These are phyloP conservation scores for Mycosphaerella arachidis DNA, from an alignment of 2,329 filamentous ascomycete genomes.

Conservation along the genomic window DNA sequence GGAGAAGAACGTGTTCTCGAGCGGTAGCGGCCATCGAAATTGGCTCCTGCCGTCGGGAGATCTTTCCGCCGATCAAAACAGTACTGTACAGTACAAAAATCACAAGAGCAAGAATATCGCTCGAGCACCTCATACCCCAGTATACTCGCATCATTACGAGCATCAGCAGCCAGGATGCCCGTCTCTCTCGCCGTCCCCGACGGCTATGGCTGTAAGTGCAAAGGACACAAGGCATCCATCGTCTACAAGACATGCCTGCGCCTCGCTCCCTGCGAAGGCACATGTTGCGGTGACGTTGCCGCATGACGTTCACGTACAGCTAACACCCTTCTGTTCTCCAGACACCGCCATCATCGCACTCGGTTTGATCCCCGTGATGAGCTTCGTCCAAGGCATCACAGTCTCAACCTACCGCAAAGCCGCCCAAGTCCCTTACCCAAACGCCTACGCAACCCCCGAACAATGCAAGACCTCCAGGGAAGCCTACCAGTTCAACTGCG, in stretches of 20 bases:
- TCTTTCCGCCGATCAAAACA: background rate
- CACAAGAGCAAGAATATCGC: background rate
- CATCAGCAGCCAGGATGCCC: background rate
- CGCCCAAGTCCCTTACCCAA: background rate
- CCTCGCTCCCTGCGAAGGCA: too few relatives aligned
- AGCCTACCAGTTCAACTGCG: background rate
- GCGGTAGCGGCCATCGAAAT: background rate
- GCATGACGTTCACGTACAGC: too few relatives aligned
- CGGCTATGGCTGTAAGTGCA: background rate
- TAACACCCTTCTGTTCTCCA: too few relatives aligned
- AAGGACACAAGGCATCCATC: too few relatives aligned
- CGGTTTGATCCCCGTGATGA: background rate
- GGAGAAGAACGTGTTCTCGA: background rate
- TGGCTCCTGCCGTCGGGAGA: background rate
- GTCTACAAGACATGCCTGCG: too few relatives aligned
- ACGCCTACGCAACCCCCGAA: background rate
- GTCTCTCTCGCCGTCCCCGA: background rate
- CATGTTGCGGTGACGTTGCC: too few relatives aligned
- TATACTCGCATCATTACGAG: background rate
- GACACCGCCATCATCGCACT: conserved; percentile 1
- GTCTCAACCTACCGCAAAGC: background rate
- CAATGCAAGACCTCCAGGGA: background rate
- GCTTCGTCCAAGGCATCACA: background rate
- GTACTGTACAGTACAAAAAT: background rate
- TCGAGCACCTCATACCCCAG: background rate